phyloP scores from a whole-genome alignment of 768 basidiomycete species.

The Tubosaeta sp. region DNA sequence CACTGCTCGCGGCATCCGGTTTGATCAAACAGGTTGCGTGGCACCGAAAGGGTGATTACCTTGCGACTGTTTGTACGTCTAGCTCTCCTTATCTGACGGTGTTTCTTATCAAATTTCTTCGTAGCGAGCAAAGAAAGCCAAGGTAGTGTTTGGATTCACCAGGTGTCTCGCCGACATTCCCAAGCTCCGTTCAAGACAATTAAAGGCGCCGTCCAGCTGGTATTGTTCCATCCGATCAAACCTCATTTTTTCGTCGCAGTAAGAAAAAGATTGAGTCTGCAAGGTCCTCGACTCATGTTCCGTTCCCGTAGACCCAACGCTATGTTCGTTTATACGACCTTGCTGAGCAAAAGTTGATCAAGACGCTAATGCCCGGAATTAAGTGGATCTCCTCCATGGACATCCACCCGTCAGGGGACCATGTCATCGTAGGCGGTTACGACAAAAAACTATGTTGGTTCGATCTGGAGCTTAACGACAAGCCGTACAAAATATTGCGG shows the following conservation, averaged over 20 bases:
- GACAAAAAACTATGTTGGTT: constrained; percentile 99
- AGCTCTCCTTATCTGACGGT: constrained; percentile 2
- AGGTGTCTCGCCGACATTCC: constrained; percentile 87
- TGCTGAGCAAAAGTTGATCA: constrained; percentile 87
- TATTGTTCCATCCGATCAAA: constrained; percentile 91
- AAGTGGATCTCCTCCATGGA: constrained; percentile 98
- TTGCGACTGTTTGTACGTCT: constrained; percentile 88
- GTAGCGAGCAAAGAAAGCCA: constrained; percentile 65
- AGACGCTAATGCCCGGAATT: constrained; percentile 92
- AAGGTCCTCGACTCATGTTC: constrained; percentile 10
- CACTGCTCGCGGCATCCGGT: constrained; percentile 63
- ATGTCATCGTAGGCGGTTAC: constrained; percentile 95
- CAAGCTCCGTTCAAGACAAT: constrained; percentile 98
- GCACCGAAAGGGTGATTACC: constrained; percentile 94
- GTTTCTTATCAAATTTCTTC: constrained; percentile 9
- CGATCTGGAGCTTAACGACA: constrained; percentile 92
- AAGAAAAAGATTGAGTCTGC: constrained; percentile 31
- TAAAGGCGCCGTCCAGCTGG: constrained; percentile 84
- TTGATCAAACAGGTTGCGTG: constrained; percentile 78
- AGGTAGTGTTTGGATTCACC: constrained; percentile 93
- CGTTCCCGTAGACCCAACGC: constrained; percentile 74
- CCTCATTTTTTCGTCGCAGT: constrained; percentile 98
- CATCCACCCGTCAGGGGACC: constrained; percentile 92
- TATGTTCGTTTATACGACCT: constrained; percentile 95
- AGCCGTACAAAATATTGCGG: constrained; percentile 96